A percentile compares a stretch with the other conserved stretches of the same genome.
Conservation (phyloP, 192 early-diverging fungal genomes). For the Gigaspora rosea region DNA sequence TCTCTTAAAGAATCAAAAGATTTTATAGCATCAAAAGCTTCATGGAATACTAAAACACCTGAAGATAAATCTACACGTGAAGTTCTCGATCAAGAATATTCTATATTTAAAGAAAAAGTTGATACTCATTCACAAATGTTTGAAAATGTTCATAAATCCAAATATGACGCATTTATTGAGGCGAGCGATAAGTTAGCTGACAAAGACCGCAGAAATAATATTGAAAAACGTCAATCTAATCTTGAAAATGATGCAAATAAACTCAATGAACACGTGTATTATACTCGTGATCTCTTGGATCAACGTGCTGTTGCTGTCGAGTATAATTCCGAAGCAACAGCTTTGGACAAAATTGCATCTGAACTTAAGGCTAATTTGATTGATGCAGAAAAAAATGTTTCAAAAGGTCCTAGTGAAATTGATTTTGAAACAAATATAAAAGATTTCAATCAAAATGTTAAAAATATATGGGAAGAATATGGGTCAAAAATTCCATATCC, state of each 20-base stretch:
- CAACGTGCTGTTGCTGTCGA: conserved; percentile 19
- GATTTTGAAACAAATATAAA: conserved; percentile 24
- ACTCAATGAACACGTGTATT: conserved; percentile 13
- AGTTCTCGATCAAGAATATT: conserved; percentile 9
- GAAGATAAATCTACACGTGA: conserved; percentile 6
- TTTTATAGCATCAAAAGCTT: conserved; percentile 16
- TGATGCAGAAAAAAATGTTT: conserved; percentile 25
- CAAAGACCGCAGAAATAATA: conserved; percentile 10
- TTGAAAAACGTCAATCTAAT: conserved; percentile 21
- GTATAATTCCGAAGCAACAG: conserved; percentile 15
- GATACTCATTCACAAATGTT: background rate
- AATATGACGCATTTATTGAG: conserved; percentile 18
- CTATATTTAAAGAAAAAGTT: conserved; percentile 11
- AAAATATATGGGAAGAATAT: background rate
- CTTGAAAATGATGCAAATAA: conserved; percentile 19
- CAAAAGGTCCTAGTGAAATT: conserved; percentile 15
- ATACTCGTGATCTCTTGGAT: conserved; percentile 8
- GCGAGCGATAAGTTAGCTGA: conserved; percentile 23
- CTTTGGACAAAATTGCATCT: background rate
- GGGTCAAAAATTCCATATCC: conserved; percentile 25
- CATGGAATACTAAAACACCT: conserved; percentile 22
- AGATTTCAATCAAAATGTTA: conserved; percentile 15
- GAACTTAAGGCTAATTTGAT: conserved; percentile 5
- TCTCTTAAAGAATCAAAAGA: background rate
- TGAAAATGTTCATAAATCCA: background rate